Evolutionary conservation across 169 alveolate genomes (phyloP).

Genomic region (Plasmodium gallinaceum): DNA sequence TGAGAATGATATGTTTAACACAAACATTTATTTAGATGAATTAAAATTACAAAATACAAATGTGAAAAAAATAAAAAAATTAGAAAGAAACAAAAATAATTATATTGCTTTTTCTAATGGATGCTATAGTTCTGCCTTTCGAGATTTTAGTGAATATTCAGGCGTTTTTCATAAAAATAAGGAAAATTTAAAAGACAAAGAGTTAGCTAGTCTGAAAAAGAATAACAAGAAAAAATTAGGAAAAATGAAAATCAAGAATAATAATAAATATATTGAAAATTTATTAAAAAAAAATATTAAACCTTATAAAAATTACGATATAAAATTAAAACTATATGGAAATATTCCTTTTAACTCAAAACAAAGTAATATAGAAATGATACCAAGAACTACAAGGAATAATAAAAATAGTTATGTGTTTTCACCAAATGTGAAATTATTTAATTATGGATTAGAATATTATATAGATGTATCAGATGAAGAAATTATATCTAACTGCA

Average conservation of each 20-base stretch:
- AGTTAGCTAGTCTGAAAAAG: neutral
- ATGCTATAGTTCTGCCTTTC: slow-evolving; percentile 30
- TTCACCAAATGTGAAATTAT: neutral
- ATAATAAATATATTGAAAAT: neutral
- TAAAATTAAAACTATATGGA: neutral
- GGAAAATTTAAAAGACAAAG: neutral
- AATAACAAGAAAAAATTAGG: neutral
- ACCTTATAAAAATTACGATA: slow-evolving; percentile 1
- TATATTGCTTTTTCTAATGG: slow-evolving; percentile 63
- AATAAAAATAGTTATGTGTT: neutral
- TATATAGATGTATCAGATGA: slow-evolving; percentile 64
- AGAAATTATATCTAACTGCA: slow-evolving; percentile 40
- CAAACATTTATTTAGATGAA: slow-evolving; percentile 8
- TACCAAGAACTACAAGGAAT: neutral
- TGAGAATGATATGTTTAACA: slow-evolving; percentile 11
- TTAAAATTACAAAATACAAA: slow-evolving; percentile 8
- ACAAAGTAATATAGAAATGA: neutral
- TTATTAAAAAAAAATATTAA: neutral
- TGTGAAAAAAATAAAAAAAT: neutral
- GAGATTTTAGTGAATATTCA: slow-evolving; percentile 59
- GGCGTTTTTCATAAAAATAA: slow-evolving; percentile 36
- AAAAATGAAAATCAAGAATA: neutral
- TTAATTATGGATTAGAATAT: slow-evolving; percentile 65
- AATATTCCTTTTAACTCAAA: neutral
- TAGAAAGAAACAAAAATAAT: neutral